Evolutionary conservation across 805 yeast species (phyloP).

Genomic region (Pichia nanzhaoensis): DNA sequence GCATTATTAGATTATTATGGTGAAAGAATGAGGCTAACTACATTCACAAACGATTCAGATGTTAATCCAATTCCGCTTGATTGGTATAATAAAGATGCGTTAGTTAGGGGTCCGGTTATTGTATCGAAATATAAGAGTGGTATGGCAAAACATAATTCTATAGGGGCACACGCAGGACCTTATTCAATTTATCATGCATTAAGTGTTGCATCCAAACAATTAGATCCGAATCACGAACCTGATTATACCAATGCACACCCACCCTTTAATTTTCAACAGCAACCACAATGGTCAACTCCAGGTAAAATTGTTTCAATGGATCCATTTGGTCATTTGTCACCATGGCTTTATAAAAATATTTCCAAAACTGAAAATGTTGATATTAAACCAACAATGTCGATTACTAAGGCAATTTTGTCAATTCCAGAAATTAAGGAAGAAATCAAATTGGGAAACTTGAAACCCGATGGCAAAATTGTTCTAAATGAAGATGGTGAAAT

Average conservation of each 20-base stretch:
- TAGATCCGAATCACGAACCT: slow-evolving; percentile 45
- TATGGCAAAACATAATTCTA: slow-evolving; percentile 48
- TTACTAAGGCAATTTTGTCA: slow-evolving; percentile 61
- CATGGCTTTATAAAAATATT: slow-evolving; percentile 46
- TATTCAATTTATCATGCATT: slow-evolving; percentile 60
- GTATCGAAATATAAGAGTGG: slow-evolving; percentile 46
- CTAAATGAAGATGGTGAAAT: slow-evolving; percentile 54
- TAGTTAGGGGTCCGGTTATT: slow-evolving; percentile 50
- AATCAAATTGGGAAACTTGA: slow-evolving; percentile 44
- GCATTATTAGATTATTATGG: slow-evolving; percentile 17
- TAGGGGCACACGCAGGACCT: slow-evolving; percentile 62
- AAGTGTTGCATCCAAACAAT: slow-evolving; percentile 55
- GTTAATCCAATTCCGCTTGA: slow-evolving; percentile 41
- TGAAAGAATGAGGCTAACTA: slow-evolving; percentile 38
- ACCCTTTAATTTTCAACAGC: slow-evolving; percentile 47
- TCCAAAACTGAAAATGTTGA: slow-evolving; percentile 44
- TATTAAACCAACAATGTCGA: slow-evolving; percentile 57
- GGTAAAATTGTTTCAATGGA: slow-evolving; percentile 60
- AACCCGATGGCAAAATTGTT: slow-evolving; percentile 56
- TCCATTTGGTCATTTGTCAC: slow-evolving; percentile 62
- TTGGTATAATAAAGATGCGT: slow-evolving; percentile 49
- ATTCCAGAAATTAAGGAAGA: slow-evolving; percentile 52
- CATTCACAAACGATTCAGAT: slow-evolving; percentile 45
- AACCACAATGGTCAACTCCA: slow-evolving; percentile 48
- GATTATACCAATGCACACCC: slow-evolving; percentile 62